Conservation (phyloP, 2,329 filamentous ascomycete genomes). For the Pseudogymnoascus sp. region DNA sequence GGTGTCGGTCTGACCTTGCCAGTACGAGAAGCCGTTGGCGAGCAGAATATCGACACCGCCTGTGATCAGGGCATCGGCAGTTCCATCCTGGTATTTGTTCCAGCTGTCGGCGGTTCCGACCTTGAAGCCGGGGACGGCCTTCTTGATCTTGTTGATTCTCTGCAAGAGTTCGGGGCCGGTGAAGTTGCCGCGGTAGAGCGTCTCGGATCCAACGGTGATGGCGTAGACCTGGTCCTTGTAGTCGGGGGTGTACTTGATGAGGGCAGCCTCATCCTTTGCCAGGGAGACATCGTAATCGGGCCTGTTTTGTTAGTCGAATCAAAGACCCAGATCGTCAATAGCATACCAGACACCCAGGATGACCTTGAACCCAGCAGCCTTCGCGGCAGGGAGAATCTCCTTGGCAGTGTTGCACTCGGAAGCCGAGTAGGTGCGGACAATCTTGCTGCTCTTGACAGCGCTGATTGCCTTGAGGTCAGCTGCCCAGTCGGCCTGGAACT, state of each 20-base stretch:
- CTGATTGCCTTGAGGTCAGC: constrained; percentile 55
- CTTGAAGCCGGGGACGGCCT: constrained; percentile 43
- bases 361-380: constrained; percentile 55
- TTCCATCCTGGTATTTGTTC: constrained; percentile 64
- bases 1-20: constrained; percentile 54
- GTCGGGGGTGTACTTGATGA: constrained; percentile 40
- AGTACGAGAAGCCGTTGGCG: constrained; percentile 64
- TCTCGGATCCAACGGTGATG: constrained; percentile 63
- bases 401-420: constrained; percentile 56
- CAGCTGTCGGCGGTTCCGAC: constrained; percentile 64
- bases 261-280: constrained; percentile 48
- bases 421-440: constrained; percentile 60
- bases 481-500: constrained; percentile 52
- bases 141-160: constrained; percentile 54
- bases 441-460: constrained; percentile 36
- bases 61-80: constrained; percentile 53
- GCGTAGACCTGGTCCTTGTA: constrained; percentile 53
- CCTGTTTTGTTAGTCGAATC: constrained; percentile 30
- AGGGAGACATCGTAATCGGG: constrained; percentile 55
- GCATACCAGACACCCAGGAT: constrained; percentile 61
- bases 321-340: background rate
- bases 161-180: constrained; percentile 49
- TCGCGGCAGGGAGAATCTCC: constrained; percentile 56
- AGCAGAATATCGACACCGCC: constrained; percentile 49
- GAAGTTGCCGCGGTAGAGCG: constrained; percentile 60